Evolutionary conservation across 163 green algal species (phyloP), one percentile per base, ranked within the genome.

Genomic region (Trebouxia gelatinosa): DNA sequence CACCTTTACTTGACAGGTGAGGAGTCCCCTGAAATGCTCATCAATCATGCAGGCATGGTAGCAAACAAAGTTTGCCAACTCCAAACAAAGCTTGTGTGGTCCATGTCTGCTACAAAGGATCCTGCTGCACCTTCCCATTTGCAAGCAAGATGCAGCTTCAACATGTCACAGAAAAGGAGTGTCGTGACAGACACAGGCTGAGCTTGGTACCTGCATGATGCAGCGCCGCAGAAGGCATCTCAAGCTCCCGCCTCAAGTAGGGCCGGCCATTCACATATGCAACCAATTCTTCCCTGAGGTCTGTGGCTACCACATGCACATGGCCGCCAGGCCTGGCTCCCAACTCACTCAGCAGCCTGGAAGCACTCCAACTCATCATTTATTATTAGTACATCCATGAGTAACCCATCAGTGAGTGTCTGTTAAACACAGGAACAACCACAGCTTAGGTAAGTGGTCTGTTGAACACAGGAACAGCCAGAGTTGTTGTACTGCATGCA

Each of bases 151-250:
- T 58, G 46, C 48, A 29, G 48, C 3, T 59, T 23, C 23, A 3
- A 17, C 46, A 19, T 59, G 19, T 59, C 19, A 19, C 23, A 1
- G 19, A 59, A 19, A 59, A 2, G 3, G 48, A 19, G 26, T 59
- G 48, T 19, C 19, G 48, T 28, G 48, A 2, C 48, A 59, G 19
- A 59, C 1, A 23, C 19, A 23, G 48, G 19, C 48, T 28, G n/a
- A n/a, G n/a, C n/a, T n/a, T n/a, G n/a, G n/a, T 83, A 74, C 93
- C 93, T 59, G 93, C 93, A 79, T 98, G 90, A 80, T 97, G 91
- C 75, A 97, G 82, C 16, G 91, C 89, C 6, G 90, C 90, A 2
- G 90, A 88, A 16, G 93, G 94, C 87, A 95, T 94, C 80, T 97
- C 92, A 74, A 97, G 83, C 84, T 98, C 94, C 6, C 94, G 83